Conservation (phyloP, 805 yeast genomes). For the Starmerella cellae region DNA sequence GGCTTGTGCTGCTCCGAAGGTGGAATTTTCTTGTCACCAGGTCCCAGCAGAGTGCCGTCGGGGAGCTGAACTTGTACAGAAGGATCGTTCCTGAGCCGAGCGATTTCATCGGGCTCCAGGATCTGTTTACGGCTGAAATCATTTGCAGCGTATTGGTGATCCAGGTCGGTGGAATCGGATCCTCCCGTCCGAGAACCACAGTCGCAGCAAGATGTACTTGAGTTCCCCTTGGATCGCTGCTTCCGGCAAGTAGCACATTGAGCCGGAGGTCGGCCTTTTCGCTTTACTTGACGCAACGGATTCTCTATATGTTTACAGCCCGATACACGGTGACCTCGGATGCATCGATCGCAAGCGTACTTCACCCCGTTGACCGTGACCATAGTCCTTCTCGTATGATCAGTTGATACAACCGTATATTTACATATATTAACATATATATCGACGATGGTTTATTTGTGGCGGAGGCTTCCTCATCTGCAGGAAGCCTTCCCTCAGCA, state of each 20-base stretch:
- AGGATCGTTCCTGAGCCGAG: background rate
- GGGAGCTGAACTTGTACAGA: slow-evolving; percentile 2
- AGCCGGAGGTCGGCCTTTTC: slow-evolving; percentile 90
- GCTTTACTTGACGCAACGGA: slow-evolving; percentile 83
- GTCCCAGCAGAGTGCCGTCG: slow-evolving; percentile 3
- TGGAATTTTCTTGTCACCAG: background rate
- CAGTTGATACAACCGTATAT: too few relatives aligned
- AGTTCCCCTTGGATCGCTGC: slow-evolving; percentile 1
- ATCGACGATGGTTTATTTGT: too few relatives aligned
- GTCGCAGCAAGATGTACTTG: background rate
- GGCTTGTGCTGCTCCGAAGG: background rate
- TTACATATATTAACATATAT: too few relatives aligned
- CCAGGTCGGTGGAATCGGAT: background rate
- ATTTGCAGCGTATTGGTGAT: background rate
- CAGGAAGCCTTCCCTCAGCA: background rate
- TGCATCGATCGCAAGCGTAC: slow-evolving; percentile 92
- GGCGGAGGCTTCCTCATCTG: too few relatives aligned
- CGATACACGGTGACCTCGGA: slow-evolving; percentile 91
- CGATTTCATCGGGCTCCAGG: slow-evolving; percentile 3
- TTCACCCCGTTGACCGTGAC: slow-evolving; percentile 84
- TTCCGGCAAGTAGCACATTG: slow-evolving; percentile 43
- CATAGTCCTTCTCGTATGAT: too few relatives aligned
- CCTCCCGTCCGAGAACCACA: background rate
- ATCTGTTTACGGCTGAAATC: background rate
- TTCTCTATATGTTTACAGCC: slow-evolving; percentile 87